phyloP scores from a whole-genome alignment of 768 basidiomycete genomes.

The Mycena albidolilacea region DNA sequence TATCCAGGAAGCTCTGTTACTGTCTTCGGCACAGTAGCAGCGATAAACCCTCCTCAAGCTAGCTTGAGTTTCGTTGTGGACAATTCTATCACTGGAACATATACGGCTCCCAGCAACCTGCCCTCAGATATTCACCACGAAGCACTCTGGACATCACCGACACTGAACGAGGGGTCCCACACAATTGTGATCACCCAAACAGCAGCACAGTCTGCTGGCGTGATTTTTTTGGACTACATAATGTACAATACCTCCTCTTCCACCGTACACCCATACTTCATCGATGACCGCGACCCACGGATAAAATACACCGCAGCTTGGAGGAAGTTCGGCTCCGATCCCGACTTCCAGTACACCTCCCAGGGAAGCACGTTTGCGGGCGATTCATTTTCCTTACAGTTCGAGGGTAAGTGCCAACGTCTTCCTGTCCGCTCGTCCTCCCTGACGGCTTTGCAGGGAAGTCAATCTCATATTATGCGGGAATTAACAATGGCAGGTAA shows the following conservation, averaged over 20 bases:
- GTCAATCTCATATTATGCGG: slow-evolving; percentile 15
- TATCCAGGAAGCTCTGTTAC: not conserved
- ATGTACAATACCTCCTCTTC: slow-evolving; percentile 16
- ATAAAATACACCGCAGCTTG: slow-evolving; percentile 13
- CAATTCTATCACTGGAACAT: not conserved
- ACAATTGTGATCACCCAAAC: slow-evolving; percentile 18
- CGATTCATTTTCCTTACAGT: not conserved
- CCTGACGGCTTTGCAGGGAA: not conserved
- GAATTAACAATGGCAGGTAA: not conserved
- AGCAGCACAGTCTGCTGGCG: not conserved
- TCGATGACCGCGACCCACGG: slow-evolving; percentile 22
- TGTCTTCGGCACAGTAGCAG: slow-evolving; percentile 5
- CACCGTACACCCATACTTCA: not conserved
- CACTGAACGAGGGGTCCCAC: not conserved
- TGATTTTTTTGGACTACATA: slow-evolving; percentile 22
- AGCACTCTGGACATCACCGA: slow-evolving; percentile 2
- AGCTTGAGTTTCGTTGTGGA: slow-evolving; percentile 3
- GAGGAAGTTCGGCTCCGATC: not conserved
- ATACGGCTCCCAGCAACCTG: not conserved
- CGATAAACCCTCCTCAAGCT: not conserved
- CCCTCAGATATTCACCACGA: not conserved
- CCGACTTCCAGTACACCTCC: slow-evolving; percentile 24
- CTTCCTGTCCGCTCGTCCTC: not conserved
- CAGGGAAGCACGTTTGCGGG: not conserved
- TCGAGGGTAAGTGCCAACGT: slow-evolving; percentile 12